These are phyloP conservation scores for Talinum fruticosum DNA, from an alignment of 148 eudicot genomes.

Conservation along the genomic window DNA sequence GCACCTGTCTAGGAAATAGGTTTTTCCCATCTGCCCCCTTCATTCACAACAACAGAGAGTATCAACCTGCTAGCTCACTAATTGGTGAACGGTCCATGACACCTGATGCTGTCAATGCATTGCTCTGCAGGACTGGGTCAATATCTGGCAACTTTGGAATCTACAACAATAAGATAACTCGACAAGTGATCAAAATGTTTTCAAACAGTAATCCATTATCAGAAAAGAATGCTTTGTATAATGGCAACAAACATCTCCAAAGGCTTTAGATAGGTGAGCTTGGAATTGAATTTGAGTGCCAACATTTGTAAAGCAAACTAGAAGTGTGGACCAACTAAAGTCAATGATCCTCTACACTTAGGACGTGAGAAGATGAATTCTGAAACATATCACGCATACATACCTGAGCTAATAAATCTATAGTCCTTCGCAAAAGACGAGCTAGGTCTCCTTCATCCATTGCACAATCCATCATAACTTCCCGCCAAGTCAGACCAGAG, in stretches of 20 bases:
- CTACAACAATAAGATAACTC: constrained; percentile 38
- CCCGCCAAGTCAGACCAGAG: constrained; percentile 95
- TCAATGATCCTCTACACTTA: background rate
- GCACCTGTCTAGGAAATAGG: constrained; percentile 13
- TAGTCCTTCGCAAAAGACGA: constrained; percentile 81
- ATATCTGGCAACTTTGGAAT: constrained; percentile 93
- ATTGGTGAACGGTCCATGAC: constrained; percentile 98
- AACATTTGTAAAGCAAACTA: background rate
- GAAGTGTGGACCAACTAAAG: background rate
- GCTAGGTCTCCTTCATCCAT: constrained; percentile 99
- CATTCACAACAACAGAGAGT: background rate
- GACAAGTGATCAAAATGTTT: background rate
- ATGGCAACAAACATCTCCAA: background rate
- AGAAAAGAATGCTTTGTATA: background rate
- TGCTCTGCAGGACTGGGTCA: constrained; percentile 65
- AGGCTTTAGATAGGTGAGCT: background rate
- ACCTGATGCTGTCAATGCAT: constrained; percentile 68
- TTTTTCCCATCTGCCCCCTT: background rate
- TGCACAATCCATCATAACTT: constrained; percentile 98
- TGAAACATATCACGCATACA: constrained; percentile 4
- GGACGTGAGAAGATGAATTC: background rate
- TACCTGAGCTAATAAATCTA: constrained; percentile 90
- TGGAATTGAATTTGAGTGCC: background rate
- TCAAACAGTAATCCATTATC: background rate
- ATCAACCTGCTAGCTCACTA: constrained; percentile 86